Evolutionary conservation across 2,329 filamentous ascomycete species (phyloP).

Genomic region (Venturia aucupariae): DNA sequence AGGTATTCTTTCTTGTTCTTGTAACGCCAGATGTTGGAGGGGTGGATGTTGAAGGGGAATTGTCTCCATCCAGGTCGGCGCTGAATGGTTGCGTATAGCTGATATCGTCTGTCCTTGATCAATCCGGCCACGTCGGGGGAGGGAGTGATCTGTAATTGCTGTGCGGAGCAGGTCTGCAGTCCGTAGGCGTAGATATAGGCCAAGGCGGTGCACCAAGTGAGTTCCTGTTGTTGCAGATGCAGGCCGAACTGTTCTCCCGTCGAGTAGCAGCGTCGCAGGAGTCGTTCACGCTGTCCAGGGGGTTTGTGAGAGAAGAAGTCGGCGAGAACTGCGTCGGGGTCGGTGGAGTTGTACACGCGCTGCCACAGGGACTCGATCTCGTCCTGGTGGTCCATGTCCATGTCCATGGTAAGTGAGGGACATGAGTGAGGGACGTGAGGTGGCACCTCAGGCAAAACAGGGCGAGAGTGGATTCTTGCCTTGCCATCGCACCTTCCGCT

Average conservation of each 20-base stretch:
- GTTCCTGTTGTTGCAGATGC: not conserved
- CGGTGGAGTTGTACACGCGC: not conserved
- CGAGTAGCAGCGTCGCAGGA: not conserved
- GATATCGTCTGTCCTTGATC: not conserved
- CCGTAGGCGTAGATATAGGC: not conserved
- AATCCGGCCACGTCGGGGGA: not conserved
- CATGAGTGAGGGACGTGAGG: no score
- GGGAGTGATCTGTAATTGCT: not conserved
- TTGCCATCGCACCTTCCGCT: no score
- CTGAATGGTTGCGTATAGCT: not conserved
- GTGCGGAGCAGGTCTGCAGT: not conserved
- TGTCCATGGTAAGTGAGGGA: no score
- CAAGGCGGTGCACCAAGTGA: not conserved
- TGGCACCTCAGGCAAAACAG: no score
- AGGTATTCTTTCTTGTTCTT: not conserved
- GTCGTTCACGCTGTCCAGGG: not conserved
- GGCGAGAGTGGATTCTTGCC: no score
- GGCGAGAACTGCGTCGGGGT: not conserved
- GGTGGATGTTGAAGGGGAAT: not conserved
- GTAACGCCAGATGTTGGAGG: not conserved
- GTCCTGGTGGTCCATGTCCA: not conserved
- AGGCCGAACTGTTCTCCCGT: not conserved
- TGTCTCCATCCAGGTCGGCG: not conserved
- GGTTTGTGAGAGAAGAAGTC: not conserved
- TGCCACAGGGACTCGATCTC: not conserved